phyloP scores from a whole-genome alignment of 139 green algal genomes.

The Desmodesmus armatus region DNA sequence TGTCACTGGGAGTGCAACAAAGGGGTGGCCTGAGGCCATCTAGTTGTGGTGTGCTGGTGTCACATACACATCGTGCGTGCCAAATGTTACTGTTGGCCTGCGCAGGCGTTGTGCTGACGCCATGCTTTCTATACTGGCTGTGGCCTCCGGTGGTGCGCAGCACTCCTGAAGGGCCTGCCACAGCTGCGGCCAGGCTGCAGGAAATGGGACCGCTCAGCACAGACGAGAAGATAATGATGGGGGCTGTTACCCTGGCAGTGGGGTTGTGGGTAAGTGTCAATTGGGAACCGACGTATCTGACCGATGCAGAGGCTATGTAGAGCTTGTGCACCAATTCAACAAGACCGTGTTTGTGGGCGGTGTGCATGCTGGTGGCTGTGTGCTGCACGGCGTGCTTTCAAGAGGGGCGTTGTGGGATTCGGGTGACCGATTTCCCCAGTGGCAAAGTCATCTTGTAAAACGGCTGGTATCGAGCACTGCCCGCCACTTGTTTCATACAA shows the following conservation, averaged over 20 bases:
- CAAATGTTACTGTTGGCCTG: background rate
- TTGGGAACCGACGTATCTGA: no score
- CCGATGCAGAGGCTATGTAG: no score
- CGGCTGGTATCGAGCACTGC: no score
- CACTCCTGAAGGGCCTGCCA: constrained; percentile 90
- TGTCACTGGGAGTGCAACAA: background rate
- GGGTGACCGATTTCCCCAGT: no score
- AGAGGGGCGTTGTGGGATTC: no score
- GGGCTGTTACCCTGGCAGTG: constrained; percentile 88
- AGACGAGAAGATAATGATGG: constrained; percentile 93
- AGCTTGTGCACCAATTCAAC: no score
- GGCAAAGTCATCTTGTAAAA: no score
- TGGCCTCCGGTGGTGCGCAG: constrained; percentile 79
- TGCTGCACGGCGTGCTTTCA: no score
- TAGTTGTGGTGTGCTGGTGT: background rate
- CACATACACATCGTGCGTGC: background rate
- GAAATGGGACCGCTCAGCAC: constrained; percentile 90
- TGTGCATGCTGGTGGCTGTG: no score
- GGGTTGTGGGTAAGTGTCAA: constrained; percentile 87
- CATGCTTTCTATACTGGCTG: constrained; percentile 67
- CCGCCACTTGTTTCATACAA: no score
- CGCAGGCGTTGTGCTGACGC: constrained; percentile 59
- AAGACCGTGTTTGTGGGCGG: no score
- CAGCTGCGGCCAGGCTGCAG: constrained; percentile 71
- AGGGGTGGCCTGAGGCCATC: background rate